A percentile compares a stretch with the other conserved stretches of the same genome.
Conservation (phyloP, 2,329 filamentous ascomycete genomes). For the Fusarium mexicanum region DNA sequence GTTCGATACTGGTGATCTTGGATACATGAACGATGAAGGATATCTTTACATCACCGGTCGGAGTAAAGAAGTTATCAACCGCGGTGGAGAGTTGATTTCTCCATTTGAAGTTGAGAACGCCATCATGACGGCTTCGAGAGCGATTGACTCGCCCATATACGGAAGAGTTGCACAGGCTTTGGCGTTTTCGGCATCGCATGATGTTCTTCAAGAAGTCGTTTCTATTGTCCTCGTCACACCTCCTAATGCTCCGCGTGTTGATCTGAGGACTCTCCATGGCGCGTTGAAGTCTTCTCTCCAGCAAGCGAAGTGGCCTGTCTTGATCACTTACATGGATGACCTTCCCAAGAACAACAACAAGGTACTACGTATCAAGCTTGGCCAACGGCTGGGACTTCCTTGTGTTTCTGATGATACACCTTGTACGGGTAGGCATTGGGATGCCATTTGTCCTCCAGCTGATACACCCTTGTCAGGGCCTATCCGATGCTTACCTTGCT, state of each 20-base stretch:
- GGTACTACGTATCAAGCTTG: background rate
- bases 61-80: constrained; percentile 15
- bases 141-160: background rate
- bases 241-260: background rate
- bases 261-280: background rate
- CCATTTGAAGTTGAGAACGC: constrained; percentile 14
- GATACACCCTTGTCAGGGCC: background rate
- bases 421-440: background rate
- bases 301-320: background rate
- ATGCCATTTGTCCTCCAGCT: background rate
- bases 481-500: background rate
- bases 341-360: constrained; percentile 19
- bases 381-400: background rate
- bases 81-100: background rate
- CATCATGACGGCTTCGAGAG: constrained; percentile 5
- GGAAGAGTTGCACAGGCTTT: background rate
- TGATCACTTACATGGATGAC: background rate
- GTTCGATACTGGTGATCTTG: constrained; percentile 9
- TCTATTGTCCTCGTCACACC: background rate
- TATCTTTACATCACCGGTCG: constrained; percentile 15
- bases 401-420: background rate
- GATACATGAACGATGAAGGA: constrained; percentile 1
- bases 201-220: constrained; percentile 2
- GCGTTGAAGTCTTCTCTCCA: constrained; percentile 4
- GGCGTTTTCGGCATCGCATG: background rate